Evolutionary conservation across 2,329 filamentous ascomycete species (phyloP).

Genomic region (Simplicillium sp.): DNA sequence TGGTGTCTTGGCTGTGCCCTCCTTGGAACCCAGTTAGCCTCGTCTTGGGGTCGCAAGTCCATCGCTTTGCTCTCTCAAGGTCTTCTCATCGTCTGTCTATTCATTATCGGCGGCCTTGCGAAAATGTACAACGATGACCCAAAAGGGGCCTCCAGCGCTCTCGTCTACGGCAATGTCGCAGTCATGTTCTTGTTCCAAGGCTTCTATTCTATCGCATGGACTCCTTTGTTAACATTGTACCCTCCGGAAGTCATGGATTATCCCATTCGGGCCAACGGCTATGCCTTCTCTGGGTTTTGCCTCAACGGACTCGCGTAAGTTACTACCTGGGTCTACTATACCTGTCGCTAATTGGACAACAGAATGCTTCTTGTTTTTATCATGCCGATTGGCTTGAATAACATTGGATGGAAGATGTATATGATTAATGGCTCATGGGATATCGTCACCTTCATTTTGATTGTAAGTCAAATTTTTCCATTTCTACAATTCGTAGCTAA

Average conservation of each 20-base stretch:
- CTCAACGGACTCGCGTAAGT: slow-evolving; percentile 8
- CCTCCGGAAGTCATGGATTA: slow-evolving; percentile 19
- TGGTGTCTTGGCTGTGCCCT: slow-evolving; percentile 35
- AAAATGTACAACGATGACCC: slow-evolving; percentile 26
- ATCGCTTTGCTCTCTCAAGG: slow-evolving; percentile 28
- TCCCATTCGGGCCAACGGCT: slow-evolving; percentile 16
- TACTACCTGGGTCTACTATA: not conserved
- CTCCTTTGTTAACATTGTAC: slow-evolving; percentile 15
- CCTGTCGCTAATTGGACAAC: not conserved
- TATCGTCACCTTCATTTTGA: slow-evolving; percentile 11
- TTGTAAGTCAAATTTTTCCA: slow-evolving; percentile 1
- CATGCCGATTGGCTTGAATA: slow-evolving; percentile 12
- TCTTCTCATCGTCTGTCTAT: slow-evolving; percentile 32
- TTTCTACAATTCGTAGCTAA: not conserved
- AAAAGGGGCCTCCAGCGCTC: slow-evolving; percentile 17
- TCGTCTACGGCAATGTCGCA: slow-evolving; percentile 25
- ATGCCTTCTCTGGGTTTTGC: slow-evolving; percentile 21
- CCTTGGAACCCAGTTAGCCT: slow-evolving; percentile 30
- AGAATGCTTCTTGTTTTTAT: slow-evolving; percentile 11
- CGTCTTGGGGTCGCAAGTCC: slow-evolving; percentile 32
- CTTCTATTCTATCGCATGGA: slow-evolving; percentile 18
- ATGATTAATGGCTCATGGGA: slow-evolving; percentile 16
- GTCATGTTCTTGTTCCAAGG: slow-evolving; percentile 18
- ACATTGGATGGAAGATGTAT: slow-evolving; percentile 16
- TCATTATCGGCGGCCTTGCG: slow-evolving; percentile 39